A percentile compares a stretch with the other conserved stretches of the same genome.
These are phyloP conservation scores for Boletus tylopilopsis DNA, from an alignment of 768 basidiomycete species.

Conservation along the genomic window DNA sequence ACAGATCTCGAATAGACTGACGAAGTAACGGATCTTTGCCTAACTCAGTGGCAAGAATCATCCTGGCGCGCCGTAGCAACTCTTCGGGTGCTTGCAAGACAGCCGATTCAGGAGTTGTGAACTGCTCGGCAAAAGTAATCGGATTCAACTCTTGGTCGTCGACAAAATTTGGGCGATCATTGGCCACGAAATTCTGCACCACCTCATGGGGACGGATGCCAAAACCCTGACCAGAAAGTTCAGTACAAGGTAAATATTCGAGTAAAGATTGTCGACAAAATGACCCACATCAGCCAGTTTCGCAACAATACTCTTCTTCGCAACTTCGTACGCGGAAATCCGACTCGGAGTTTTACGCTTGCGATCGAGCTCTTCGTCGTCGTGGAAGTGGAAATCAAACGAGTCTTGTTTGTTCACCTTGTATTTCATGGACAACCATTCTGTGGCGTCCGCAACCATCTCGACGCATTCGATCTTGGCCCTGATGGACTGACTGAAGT, in stretches of 20 bases:
- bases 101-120: constrained; percentile 61
- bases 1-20: constrained; percentile 68
- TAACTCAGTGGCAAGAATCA: constrained; percentile 86
- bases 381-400: constrained; percentile 63
- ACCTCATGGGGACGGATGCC: constrained; percentile 80
- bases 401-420: constrained; percentile 66
- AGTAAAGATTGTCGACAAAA: not conserved
- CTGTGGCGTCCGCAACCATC: constrained; percentile 83
- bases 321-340: constrained; percentile 77
- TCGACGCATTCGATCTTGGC: constrained; percentile 78
- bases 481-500: constrained; percentile 68
- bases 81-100: constrained; percentile 62
- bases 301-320: constrained; percentile 73
- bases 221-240: constrained; percentile 56
- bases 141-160: constrained; percentile 84
- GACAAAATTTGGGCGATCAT: constrained; percentile 59
- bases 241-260: not conserved
- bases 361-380: constrained; percentile 55
- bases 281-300: constrained; percentile 73
- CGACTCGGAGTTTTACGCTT: constrained; percentile 83
- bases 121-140: constrained; percentile 80
- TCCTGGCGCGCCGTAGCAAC: constrained; percentile 66
- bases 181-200: constrained; percentile 75
- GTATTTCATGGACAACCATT: constrained; percentile 87
- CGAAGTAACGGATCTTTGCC: constrained; percentile 90